These are phyloP conservation scores for Fistulinella prunicolor DNA, from an alignment of 768 basidiomycete species.

Conservation along the genomic window DNA sequence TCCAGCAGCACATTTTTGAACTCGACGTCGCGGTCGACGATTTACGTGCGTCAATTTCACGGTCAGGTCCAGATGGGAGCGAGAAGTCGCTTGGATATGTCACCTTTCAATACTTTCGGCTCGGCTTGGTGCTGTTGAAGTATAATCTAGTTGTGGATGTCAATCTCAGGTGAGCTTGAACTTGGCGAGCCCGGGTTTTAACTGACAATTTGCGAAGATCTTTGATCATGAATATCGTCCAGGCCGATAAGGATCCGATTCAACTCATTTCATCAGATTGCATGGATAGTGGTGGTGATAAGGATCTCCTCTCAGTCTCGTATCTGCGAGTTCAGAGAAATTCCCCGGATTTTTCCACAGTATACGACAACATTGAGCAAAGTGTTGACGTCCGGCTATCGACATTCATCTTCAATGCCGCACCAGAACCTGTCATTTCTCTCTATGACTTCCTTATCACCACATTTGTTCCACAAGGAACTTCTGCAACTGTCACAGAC, in stretches of 20 bases:
- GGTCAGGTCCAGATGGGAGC: slow-evolving; percentile 52
- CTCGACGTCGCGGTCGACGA: slow-evolving; percentile 85
- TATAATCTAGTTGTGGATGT: slow-evolving; percentile 87
- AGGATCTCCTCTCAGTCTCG: slow-evolving; percentile 72
- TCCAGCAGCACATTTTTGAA: slow-evolving; percentile 68
- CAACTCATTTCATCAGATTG: slow-evolving; percentile 64
- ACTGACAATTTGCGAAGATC: slow-evolving; percentile 45
- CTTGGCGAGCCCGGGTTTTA: not conserved
- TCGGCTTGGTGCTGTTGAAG: slow-evolving; percentile 72
- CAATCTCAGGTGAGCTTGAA: slow-evolving; percentile 57
- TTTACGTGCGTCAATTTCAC: slow-evolving; percentile 76
- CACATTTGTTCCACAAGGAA: slow-evolving; percentile 70
- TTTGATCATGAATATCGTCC: slow-evolving; percentile 71
- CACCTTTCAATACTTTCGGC: slow-evolving; percentile 70
- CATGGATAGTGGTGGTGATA: slow-evolving; percentile 38
- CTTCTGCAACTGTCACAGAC: slow-evolving; percentile 7
- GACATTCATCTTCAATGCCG: slow-evolving; percentile 84
- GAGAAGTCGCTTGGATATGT: slow-evolving; percentile 82
- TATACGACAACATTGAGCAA: slow-evolving; percentile 86
- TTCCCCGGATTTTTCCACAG: slow-evolving; percentile 80
- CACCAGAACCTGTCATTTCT: slow-evolving; percentile 86
- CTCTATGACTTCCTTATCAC: slow-evolving; percentile 98
- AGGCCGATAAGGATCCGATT: slow-evolving; percentile 50
- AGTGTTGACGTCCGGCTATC: slow-evolving; percentile 84
- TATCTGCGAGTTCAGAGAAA: slow-evolving; percentile 79